Conservation (phyloP, 2,329 filamentous ascomycete genomes). For the Chrysoporthe austroafricana region DNA sequence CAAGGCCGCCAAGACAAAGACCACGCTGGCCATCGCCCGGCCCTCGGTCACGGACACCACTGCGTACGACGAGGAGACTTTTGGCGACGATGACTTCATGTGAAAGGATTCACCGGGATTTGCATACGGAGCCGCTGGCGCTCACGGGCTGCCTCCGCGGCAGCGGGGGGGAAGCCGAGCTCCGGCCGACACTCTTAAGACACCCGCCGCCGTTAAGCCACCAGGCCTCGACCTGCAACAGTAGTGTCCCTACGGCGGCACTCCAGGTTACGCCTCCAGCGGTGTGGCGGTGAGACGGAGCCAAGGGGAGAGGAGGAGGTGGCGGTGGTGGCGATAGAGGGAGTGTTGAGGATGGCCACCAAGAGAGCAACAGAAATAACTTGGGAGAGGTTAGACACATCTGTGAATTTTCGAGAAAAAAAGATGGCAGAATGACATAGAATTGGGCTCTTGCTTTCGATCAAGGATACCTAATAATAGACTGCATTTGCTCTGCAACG, state of each 20-base stretch:
- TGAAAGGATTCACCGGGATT: constrained; percentile 11
- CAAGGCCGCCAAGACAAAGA: constrained; percentile 96
- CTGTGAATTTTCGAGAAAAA: neutral
- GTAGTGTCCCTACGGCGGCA: neutral
- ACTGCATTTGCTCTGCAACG: neutral
- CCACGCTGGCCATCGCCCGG: constrained; percentile 71
- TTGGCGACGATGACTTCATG: constrained; percentile 67
- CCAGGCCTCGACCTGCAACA: neutral
- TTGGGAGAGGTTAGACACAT: neutral
- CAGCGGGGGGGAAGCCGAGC: neutral
- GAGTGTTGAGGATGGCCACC: no score
- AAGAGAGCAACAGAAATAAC: neutral
- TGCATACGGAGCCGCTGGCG: neutral
- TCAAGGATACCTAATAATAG: neutral
- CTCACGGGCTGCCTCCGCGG: neutral
- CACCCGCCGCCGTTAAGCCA: neutral
- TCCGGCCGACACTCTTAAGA: neutral
- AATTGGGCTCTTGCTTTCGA: neutral
- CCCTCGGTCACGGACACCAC: constrained; percentile 66
- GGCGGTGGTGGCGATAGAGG: neutral
- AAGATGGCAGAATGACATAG: neutral
- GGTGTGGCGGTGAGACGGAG: neutral
- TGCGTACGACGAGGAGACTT: constrained; percentile 73
- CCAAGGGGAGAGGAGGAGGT: neutral
- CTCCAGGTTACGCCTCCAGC: neutral